phyloP scores from a whole-genome alignment of 352 stramenopile species.

The Globisporangium yorkense region DNA sequence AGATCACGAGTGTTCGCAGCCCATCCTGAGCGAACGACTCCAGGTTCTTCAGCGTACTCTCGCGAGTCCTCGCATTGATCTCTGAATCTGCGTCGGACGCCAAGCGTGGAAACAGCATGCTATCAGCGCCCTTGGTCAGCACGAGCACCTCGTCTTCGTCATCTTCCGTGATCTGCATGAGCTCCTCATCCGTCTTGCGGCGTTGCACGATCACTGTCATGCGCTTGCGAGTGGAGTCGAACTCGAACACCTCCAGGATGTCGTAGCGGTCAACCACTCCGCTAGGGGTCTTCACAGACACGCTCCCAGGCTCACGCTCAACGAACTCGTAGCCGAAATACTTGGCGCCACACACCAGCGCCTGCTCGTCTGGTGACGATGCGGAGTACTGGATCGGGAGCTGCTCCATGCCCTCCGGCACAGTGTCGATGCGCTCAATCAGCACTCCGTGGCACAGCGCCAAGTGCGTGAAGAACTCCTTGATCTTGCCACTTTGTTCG shows the following conservation, averaged over 20 bases:
- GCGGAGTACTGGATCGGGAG: slow-evolving; percentile 76
- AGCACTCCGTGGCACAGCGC: slow-evolving; percentile 95
- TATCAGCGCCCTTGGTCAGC: slow-evolving; percentile 80
- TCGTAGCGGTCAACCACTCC: slow-evolving; percentile 71
- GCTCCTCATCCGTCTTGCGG: slow-evolving; percentile 59
- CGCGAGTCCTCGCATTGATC: slow-evolving; percentile 33
- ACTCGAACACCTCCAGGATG: slow-evolving; percentile 92
- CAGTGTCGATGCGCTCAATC: slow-evolving; percentile 88
- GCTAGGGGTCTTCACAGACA: slow-evolving; percentile 60
- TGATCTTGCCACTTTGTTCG: slow-evolving; percentile 47
- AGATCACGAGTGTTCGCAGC: slow-evolving; percentile 85
- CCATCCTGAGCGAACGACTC: slow-evolving; percentile 83
- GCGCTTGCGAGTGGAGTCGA: slow-evolving; percentile 86
- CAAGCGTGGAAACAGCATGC: slow-evolving; percentile 80
- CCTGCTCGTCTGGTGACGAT: slow-evolving; percentile 85
- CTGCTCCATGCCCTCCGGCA: slow-evolving; percentile 36
- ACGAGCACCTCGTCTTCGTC: slow-evolving; percentile 73
- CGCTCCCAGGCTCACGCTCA: slow-evolving; percentile 56
- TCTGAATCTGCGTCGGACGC: slow-evolving; percentile 19
- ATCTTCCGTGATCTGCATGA: slow-evolving; percentile 58
- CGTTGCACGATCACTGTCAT: slow-evolving; percentile 85
- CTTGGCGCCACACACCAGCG: slow-evolving; percentile 80
- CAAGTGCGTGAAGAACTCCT: slow-evolving; percentile 83
- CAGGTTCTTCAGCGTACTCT: slow-evolving; percentile 58
- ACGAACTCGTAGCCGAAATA: slow-evolving; percentile 84